Percentiles rank a stretch among this genome's conserved stretches.
Conservation (phyloP, 805 yeast genomes). For the Komagataella mondaviorum region DNA sequence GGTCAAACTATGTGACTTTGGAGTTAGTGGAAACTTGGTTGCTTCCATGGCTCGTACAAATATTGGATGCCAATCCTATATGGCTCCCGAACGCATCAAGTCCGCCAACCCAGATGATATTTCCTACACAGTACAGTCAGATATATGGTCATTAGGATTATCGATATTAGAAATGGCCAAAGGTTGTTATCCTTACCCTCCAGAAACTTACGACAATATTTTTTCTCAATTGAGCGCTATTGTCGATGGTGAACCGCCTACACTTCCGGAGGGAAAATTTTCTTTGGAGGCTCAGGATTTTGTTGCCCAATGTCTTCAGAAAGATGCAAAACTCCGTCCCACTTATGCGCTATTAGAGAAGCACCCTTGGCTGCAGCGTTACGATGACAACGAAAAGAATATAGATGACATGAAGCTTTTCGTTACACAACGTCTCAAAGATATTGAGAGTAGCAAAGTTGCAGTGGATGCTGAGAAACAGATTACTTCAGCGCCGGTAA, state of each 20-base stretch:
- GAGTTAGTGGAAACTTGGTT: conserved; percentile 89
- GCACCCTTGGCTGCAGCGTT: conserved; percentile 72
- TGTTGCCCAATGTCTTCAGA: conserved; percentile 64
- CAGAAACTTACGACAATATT: conserved; percentile 82
- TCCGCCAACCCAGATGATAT: conserved; percentile 59
- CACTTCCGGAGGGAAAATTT: conserved; percentile 46
- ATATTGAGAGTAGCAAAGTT: conserved; percentile 1
- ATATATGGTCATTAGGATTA: conserved; percentile 90
- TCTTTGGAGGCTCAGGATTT: conserved; percentile 73
- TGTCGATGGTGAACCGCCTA: conserved; percentile 93
- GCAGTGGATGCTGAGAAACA: conserved; percentile 13
- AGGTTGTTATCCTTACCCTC: conserved; percentile 93
- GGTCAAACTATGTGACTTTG: conserved; percentile 89
- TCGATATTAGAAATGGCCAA: conserved; percentile 78
- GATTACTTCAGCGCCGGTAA: background rate
- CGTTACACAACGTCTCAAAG: conserved; percentile 20
- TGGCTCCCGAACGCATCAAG: conserved; percentile 96
- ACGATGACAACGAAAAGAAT: conserved; percentile 21
- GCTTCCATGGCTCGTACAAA: conserved; percentile 92
- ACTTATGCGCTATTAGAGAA: conserved; percentile 59
- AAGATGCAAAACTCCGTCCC: conserved; percentile 73
- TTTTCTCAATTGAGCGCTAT: conserved; percentile 91
- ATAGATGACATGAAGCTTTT: conserved; percentile 15
- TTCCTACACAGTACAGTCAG: conserved; percentile 86
- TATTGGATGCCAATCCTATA: conserved; percentile 94